Percentiles rank a stretch among this genome's conserved stretches.
These are phyloP conservation scores for Auriscalpium orientale DNA, from an alignment of 768 basidiomycete species.

Conservation along the genomic window DNA sequence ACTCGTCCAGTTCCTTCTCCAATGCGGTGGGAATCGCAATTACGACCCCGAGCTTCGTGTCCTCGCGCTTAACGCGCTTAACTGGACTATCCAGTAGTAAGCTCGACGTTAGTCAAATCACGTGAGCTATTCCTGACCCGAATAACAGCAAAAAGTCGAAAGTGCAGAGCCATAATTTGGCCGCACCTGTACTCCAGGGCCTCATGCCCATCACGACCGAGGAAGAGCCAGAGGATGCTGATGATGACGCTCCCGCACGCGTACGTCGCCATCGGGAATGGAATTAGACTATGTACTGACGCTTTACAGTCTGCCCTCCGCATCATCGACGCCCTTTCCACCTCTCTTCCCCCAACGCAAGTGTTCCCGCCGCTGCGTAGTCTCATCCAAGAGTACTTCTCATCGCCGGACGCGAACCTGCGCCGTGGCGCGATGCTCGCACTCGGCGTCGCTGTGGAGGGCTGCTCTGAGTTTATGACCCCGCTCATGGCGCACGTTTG, in stretches of 20 bases:
- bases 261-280: constrained; percentile 36
- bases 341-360: constrained; percentile 86
- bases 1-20: constrained; percentile 82
- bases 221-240: constrained; percentile 87
- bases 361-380: constrained; percentile 88
- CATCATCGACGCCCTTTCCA: constrained; percentile 87
- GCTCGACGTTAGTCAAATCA: constrained; percentile 18
- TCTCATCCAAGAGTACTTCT: constrained; percentile 80
- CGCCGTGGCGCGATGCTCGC: constrained; percentile 94
- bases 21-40: constrained; percentile 68
- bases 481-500: constrained; percentile 87
- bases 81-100: constrained; percentile 96
- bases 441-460: constrained; percentile 92
- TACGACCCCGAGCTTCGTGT: constrained; percentile 79
- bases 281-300: constrained; percentile 1
- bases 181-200: constrained; percentile 78
- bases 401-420: constrained; percentile 65
- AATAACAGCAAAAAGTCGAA: constrained; percentile 85
- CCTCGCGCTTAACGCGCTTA: constrained; percentile 85
- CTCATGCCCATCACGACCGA: constrained; percentile 94
- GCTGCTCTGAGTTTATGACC: constrained; percentile 96
- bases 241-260: constrained; percentile 87
- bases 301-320: constrained; percentile 76
- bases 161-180: constrained; percentile 79
- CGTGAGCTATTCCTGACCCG: constrained; percentile 3